phyloP scores from a whole-genome alignment of 2,329 filamentous ascomycete species.

The Penicillium sp. region DNA sequence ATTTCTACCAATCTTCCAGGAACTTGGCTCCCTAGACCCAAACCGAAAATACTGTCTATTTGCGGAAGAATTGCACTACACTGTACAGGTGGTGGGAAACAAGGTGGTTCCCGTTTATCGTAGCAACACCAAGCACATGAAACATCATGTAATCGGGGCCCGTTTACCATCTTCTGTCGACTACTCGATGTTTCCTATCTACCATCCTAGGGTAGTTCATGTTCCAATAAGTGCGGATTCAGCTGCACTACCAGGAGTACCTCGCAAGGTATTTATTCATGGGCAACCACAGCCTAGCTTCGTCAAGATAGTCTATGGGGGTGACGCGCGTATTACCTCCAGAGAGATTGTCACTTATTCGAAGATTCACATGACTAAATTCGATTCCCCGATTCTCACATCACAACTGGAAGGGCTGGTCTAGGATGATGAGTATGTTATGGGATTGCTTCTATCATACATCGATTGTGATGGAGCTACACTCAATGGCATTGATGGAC shows the following conservation, averaged over 20 bases:
- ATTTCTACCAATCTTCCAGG: neutral
- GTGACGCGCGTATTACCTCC: constrained; percentile 1
- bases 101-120: neutral
- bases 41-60: neutral
- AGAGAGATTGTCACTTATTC: constrained; percentile 14
- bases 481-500: constrained; percentile 3
- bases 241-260: constrained; percentile 10
- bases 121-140: neutral
- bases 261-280: constrained; percentile 16
- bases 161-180: constrained; percentile 5
- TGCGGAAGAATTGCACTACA: neutral
- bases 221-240: constrained; percentile 9
- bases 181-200: constrained; percentile 15
- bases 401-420: constrained; percentile 11
- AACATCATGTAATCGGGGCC: neutral
- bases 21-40: neutral
- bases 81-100: neutral
- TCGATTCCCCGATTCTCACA: constrained; percentile 6
- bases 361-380: constrained; percentile 9
- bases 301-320: constrained; percentile 16
- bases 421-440: constrained; percentile 7
- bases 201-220: constrained; percentile 11
- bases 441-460: constrained; percentile 13
- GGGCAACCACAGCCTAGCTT: constrained; percentile 11
- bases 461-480: constrained; percentile 12